phyloP scores from a whole-genome alignment of 352 stramenopile species.

The Globisporangium ultimum region DNA sequence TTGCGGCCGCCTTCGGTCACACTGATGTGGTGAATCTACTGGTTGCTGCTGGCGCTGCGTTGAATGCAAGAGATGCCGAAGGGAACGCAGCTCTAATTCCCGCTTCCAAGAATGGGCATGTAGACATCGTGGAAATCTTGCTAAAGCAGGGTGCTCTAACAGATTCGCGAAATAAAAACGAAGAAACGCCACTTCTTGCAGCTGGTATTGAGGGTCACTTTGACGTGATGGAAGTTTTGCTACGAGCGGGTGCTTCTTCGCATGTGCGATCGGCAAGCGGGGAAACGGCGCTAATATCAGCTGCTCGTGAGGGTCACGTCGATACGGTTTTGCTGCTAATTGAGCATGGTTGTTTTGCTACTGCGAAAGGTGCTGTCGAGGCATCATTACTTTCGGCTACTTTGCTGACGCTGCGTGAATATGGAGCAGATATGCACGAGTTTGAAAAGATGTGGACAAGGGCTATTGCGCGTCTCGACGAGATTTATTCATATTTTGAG shows the following conservation, averaged over 20 bases:
- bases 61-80: constrained; percentile 1
- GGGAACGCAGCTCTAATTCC: constrained; percentile 2
- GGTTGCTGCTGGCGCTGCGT: neutral
- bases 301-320: constrained; percentile 3
- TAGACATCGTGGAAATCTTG: neutral
- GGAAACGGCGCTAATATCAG: constrained; percentile 4
- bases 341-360: neutral
- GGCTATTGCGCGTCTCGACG: constrained; percentile 2
- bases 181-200: constrained; percentile 5
- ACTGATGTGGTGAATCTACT: constrained; percentile 1
- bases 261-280: constrained; percentile 4
- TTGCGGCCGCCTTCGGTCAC: constrained; percentile 3
- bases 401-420: neutral
- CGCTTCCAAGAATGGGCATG: constrained; percentile 2
- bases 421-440: constrained; percentile 1
- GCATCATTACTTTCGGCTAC: neutral
- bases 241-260: neutral
- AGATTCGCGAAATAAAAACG: neutral
- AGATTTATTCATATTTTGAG: neutral
- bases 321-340: neutral
- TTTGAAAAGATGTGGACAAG: constrained; percentile 5
- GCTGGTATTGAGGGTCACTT: constrained; percentile 2
- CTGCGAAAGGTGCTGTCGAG: neutral
- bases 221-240: neutral
- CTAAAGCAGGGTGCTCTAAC: neutral